Base-by-base conservation (phyloP, 169 alveolate species). In the Plasmodium coatneyi region DNA sequence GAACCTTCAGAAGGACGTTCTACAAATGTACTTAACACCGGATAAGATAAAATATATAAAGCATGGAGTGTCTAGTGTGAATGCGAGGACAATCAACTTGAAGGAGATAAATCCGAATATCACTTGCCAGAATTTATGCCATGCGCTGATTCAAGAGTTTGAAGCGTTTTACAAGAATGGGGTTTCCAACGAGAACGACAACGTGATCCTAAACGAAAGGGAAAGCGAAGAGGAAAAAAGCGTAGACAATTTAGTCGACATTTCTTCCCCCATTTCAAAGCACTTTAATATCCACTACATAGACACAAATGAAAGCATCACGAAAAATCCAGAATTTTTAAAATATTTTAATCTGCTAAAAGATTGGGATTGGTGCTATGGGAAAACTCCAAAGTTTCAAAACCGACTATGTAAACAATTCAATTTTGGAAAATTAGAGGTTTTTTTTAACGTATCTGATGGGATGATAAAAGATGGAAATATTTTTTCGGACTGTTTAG, bases 341-440 rank as follows among this genome's bases (percentile, higher is more conserved):
- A 89, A 89, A 89, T 79, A 52, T 41, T 78, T 54, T 60, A 89
- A 89, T 79, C 19, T 89, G 43, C 71, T 89, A 32, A 89, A 79
- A 28, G 95, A 96, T n/a, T 97, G 98, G 98, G 97, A 97, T 28
- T 97, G 99, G 98, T 80, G 96, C 43, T 97, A 95, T 91, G 98
- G 98, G 22, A 96, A 95, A 66, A 95, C 97, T 30, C 98, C 99
- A 28, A 89, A 89, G 71, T 89, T 89, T 79, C 94, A 89, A 79
- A 89, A 89, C 36, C 46, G 43, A 79, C 12, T 89, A 25, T 89
- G 90, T 25, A 89, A 79, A 49, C 80, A 54, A 60, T 89, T 89
- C 70, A 79, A 12, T 79, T 89, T 89, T 66, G 94, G 94, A 79
- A 56, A 80, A 43, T 1, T 89, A 16, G 94, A 89, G 66, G 34